Percentiles rank a stretch among this genome's conserved stretches.
These are phyloP conservation scores for Iberis pinnata DNA, from an alignment of 345 rosid genomes.

Conservation along the genomic window DNA sequence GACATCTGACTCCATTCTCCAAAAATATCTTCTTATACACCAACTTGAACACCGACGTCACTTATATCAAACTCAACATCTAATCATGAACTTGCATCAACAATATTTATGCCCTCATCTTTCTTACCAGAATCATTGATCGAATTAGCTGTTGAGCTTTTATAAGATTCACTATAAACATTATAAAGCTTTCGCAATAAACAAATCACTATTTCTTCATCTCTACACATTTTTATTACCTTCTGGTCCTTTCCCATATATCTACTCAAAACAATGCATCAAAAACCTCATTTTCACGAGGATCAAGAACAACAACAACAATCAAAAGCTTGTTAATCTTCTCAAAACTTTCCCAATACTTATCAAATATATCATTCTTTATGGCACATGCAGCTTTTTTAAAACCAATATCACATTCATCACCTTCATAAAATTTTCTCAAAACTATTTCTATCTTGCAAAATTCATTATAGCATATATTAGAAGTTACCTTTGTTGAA, in stretches of 20 bases:
- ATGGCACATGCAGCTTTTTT: not conserved
- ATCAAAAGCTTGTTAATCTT: not conserved
- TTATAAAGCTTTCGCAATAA: not conserved
- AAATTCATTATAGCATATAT: not conserved
- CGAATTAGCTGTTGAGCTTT: not conserved
- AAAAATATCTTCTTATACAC: no score
- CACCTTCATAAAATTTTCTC: not conserved
- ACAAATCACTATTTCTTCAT: not conserved
- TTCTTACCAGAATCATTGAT: not conserved
- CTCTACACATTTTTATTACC: not conserved
- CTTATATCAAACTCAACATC: no score
- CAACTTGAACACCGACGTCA: no score
- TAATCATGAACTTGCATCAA: not conserved
- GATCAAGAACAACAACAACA: not conserved
- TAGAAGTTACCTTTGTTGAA: not conserved
- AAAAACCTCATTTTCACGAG: not conserved
- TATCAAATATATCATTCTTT: not conserved
- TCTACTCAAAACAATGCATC: not conserved
- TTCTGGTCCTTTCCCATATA: not conserved
- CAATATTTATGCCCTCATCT: not conserved
- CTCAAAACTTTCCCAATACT: not conserved
- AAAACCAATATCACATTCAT: not conserved
- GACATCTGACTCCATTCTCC: no score
- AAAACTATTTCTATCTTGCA: not conserved
- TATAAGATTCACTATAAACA: not conserved